Evolutionary conservation across 2,329 filamentous ascomycete species (phyloP).

Genomic region (Cytospora paraplurivora): DNA sequence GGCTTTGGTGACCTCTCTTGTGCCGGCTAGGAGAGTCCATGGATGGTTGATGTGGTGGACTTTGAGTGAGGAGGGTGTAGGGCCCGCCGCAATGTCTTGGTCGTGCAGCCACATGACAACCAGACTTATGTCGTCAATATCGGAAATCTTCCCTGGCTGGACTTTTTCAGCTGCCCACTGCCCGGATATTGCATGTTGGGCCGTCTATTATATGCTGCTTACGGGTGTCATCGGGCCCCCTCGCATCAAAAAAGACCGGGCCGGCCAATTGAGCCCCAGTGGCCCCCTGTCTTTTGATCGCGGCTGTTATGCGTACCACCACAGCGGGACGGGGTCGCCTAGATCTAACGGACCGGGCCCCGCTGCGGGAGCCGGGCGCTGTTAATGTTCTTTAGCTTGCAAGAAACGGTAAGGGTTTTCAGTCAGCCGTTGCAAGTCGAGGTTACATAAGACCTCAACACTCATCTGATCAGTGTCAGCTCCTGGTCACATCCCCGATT

Average conservation of each 20-base stretch:
- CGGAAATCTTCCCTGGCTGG: slow-evolving; percentile 1
- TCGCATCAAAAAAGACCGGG: not conserved
- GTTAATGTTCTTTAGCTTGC: not conserved
- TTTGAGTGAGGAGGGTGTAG: not conserved
- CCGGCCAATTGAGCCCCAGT: not conserved
- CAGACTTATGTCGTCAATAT: not conserved
- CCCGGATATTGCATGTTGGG: not conserved
- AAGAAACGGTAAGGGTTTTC: slow-evolving; percentile 17
- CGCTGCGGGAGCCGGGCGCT: slow-evolving; percentile 1
- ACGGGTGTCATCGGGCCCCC: not conserved
- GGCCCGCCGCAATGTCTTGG: slow-evolving; percentile 15
- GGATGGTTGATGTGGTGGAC: not conserved
- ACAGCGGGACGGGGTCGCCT: not conserved
- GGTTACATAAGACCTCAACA: not conserved
- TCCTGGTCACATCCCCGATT: not conserved
- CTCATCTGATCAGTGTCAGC: not conserved
- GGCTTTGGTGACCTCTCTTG: not conserved
- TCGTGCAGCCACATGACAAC: slow-evolving; percentile 16
- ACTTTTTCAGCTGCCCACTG: slow-evolving; percentile 13
- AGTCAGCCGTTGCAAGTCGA: no score
- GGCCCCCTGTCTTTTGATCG: not conserved
- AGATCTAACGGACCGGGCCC: slow-evolving; percentile 8
- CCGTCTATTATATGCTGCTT: not conserved
- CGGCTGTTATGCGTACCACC: not conserved
- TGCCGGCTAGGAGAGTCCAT: not conserved